phyloP scores from a whole-genome alignment of 2,329 filamentous ascomycete species.

The Microcyclospora pomicola region DNA sequence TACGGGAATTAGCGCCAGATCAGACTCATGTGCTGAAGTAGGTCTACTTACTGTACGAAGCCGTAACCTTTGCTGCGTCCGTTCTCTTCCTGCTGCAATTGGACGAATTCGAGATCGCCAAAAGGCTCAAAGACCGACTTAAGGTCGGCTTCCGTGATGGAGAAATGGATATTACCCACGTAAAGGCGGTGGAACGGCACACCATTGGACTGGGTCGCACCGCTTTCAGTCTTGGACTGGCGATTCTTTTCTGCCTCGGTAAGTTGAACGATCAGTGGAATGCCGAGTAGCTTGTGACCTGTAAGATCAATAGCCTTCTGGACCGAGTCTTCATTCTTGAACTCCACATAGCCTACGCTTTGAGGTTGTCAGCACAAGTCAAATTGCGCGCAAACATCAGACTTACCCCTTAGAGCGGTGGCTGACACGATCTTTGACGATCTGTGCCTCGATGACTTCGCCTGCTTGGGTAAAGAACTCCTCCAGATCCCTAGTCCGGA shows the following conservation, averaged over 20 bases:
- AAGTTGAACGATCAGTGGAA: constrained; percentile 94
- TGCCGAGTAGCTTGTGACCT: constrained; percentile 95
- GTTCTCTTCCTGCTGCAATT: constrained; percentile 89
- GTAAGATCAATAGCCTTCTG: constrained; percentile 90
- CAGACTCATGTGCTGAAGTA: neutral
- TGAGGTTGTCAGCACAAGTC: constrained; percentile 24
- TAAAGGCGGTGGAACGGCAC: constrained; percentile 96
- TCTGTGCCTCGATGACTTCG: constrained; percentile 91
- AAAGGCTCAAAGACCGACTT: constrained; percentile 96
- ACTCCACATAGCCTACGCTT: constrained; percentile 98
- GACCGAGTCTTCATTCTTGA: constrained; percentile 90
- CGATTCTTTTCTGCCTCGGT: constrained; percentile 99
- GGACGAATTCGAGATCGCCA: constrained; percentile 92
- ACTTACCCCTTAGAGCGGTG: constrained; percentile 91
- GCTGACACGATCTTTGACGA: constrained; percentile 94
- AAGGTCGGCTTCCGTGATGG: constrained; percentile 89
- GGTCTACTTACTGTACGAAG: constrained; percentile 77
- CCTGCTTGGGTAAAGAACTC: constrained; percentile 93
- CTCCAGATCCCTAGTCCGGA: constrained; percentile 84
- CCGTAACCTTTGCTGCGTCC: constrained; percentile 89
- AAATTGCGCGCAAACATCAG: constrained; percentile 1
- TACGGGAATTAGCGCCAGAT: constrained; percentile 7
- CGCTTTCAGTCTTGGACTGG: constrained; percentile 69
- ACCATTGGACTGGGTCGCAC: constrained; percentile 58
- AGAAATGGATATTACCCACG: constrained; percentile 99